Evolutionary conservation across 768 basidiomycete species (phyloP).

Genomic region (Russula griseocarnosa): DNA sequence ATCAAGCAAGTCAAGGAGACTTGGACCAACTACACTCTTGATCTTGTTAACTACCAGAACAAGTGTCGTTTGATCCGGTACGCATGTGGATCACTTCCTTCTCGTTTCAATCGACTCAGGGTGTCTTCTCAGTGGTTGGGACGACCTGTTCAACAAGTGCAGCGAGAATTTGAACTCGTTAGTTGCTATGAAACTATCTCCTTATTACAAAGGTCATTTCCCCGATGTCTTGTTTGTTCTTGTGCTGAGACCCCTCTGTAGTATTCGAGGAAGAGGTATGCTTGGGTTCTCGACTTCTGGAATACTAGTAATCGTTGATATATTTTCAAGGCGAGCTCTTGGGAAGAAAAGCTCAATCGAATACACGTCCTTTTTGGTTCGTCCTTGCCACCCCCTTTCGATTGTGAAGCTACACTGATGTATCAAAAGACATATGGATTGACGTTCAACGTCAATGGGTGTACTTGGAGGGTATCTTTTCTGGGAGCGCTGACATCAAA

Average conservation of each 20-base stretch:
- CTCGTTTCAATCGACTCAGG: not conserved
- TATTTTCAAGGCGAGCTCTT: constrained; percentile 63
- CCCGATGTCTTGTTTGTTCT: not conserved
- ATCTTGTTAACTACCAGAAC: constrained; percentile 97
- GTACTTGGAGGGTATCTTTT: constrained; percentile 98
- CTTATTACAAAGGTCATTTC: constrained; percentile 86
- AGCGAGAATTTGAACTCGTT: constrained; percentile 96
- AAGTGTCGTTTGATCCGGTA: constrained; percentile 93
- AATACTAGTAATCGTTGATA: constrained; percentile 21
- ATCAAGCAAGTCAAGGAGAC: constrained; percentile 95
- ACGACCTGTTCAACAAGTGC: constrained; percentile 95
- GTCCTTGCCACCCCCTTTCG: constrained; percentile 24
- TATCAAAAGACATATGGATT: constrained; percentile 85
- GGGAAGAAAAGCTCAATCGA: constrained; percentile 96
- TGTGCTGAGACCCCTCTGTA: constrained; percentile 33
- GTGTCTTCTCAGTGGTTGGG: constrained; percentile 73
- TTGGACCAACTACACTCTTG: constrained; percentile 94
- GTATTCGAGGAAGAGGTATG: constrained; percentile 85
- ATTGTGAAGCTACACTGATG: constrained; percentile 15
- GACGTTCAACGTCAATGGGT: constrained; percentile 99
- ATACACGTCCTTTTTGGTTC: constrained; percentile 93
- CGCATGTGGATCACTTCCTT: constrained; percentile 23
- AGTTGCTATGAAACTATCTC: constrained; percentile 95
- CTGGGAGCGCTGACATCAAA: constrained; percentile 99
- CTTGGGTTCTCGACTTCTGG: constrained; percentile 1